phyloP scores from a whole-genome alignment of 768 basidiomycete species.

The Auricularia auricula-judae region DNA sequence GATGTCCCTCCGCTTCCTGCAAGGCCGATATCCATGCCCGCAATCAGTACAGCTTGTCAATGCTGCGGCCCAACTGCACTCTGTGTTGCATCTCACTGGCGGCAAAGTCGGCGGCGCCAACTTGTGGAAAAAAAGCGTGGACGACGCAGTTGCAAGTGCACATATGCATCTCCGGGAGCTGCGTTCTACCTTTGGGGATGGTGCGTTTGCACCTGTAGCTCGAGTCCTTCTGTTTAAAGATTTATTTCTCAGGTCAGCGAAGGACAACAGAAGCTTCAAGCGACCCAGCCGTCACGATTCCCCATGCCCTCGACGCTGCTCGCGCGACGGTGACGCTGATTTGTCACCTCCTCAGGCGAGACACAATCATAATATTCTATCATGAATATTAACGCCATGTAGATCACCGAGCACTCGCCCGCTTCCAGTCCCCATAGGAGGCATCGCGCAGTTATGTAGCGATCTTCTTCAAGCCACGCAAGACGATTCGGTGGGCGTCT shows the following conservation, averaged over 20 bases:
- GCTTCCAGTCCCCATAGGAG: constrained; percentile 59
- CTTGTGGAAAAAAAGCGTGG: constrained; percentile 66
- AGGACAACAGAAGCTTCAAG: constrained; percentile 9
- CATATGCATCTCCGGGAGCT: constrained; percentile 49
- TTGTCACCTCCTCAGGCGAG: constrained; percentile 43
- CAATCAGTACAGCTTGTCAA: constrained; percentile 32
- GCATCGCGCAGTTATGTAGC: constrained; percentile 39
- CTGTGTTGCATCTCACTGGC: constrained; percentile 56
- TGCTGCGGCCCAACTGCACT: constrained; percentile 47
- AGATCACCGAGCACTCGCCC: constrained; percentile 32
- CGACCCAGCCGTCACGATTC: constrained; percentile 39
- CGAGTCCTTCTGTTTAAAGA: not conserved
- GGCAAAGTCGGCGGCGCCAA: constrained; percentile 67
- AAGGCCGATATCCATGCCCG: constrained; percentile 32
- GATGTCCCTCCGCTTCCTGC: constrained; percentile 44
- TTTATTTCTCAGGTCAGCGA: constrained; percentile 6
- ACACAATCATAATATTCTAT: constrained; percentile 5
- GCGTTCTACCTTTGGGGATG: constrained; percentile 48
- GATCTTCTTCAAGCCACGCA: constrained; percentile 34
- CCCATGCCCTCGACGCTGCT: constrained; percentile 52
- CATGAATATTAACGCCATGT: not conserved
- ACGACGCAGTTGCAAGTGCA: constrained; percentile 56
- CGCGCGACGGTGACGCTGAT: constrained; percentile 42
- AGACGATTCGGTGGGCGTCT: constrained; percentile 35
- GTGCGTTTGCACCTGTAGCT: constrained; percentile 19